A percentile compares a stretch with the other conserved stretches of the same genome.
These are phyloP conservation scores for Trichoderma atroviride DNA, from an alignment of 2,329 filamentous ascomycete genomes.

Conservation along the genomic window DNA sequence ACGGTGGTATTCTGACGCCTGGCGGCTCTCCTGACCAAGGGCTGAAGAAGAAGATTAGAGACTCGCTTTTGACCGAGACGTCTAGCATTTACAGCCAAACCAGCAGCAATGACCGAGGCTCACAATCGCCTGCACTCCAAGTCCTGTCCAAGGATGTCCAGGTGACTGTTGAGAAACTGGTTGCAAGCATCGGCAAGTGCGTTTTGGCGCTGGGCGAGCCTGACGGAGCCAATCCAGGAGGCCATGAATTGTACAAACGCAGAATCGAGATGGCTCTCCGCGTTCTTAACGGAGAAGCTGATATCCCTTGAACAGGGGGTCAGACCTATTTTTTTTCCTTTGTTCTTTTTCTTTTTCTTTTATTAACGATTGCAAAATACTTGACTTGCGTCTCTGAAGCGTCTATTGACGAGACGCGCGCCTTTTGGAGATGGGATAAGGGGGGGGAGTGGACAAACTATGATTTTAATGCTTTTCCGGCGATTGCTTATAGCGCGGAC, in stretches of 20 bases:
- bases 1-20: constrained; percentile 52
- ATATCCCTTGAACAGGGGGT: constrained; percentile 13
- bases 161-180: constrained; percentile 60
- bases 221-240: constrained; percentile 58
- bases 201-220: constrained; percentile 61
- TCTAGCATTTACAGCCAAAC: constrained; percentile 46
- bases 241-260: constrained; percentile 66
- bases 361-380: not conserved
- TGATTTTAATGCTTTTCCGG: constrained; percentile 18
- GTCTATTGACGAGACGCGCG: not conserved
- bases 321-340: not conserved
- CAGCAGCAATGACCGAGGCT: constrained; percentile 33
- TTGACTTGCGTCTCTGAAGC: not conserved
- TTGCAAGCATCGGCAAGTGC: constrained; percentile 62
- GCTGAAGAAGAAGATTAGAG: constrained; percentile 49
- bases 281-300: constrained; percentile 65
- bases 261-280: constrained; percentile 74
- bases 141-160: constrained; percentile 59
- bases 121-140: constrained; percentile 49
- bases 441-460: constrained; percentile 16
- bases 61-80: constrained; percentile 53
- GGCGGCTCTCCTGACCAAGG: constrained; percentile 54
- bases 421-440: not conserved
- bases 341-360: not conserved
- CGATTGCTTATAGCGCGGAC: constrained; percentile 11